Evolutionary conservation across 2,329 filamentous ascomycete species (phyloP).

Genomic region (Aureobasidium vineae): DNA sequence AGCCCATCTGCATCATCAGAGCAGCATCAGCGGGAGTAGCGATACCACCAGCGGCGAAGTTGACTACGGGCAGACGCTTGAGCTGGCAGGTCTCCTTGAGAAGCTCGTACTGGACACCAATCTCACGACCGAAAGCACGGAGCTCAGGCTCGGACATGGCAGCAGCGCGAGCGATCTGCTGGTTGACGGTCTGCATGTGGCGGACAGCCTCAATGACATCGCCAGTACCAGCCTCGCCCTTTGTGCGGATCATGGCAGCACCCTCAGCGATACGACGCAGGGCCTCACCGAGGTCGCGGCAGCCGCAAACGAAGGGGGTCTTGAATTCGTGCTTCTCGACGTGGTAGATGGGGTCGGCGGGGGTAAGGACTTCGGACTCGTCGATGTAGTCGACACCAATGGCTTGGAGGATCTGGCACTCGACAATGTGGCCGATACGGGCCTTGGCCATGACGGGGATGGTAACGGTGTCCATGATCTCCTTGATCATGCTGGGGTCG

Average conservation of each 20-base stretch:
- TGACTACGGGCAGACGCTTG: constrained; percentile 88
- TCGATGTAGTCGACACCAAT: constrained; percentile 97
- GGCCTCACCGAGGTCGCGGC: constrained; percentile 90
- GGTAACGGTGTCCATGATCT: constrained; percentile 91
- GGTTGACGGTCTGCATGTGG: constrained; percentile 89
- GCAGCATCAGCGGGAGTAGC: constrained; percentile 97
- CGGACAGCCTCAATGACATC: constrained; percentile 95
- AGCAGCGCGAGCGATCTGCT: constrained; percentile 72
- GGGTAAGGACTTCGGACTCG: constrained; percentile 95
- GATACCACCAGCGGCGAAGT: constrained; percentile 98
- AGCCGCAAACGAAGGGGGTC: constrained; percentile 93
- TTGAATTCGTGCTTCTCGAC: constrained; percentile 83
- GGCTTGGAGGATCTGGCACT: constrained; percentile 95
- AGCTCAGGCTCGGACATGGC: constrained; percentile 68
- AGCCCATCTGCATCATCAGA: constrained; percentile 98
- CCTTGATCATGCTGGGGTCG: constrained; percentile 89
- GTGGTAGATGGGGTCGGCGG: constrained; percentile 86
- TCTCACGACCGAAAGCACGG: constrained; percentile 74
- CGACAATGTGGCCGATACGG: constrained; percentile 94
- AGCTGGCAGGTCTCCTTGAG: constrained; percentile 84
- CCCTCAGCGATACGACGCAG: constrained; percentile 87
- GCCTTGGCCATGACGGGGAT: constrained; percentile 99
- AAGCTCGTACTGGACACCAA: constrained; percentile 73
- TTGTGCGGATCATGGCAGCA: constrained; percentile 98
- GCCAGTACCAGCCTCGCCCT: constrained; percentile 95